Base-by-base conservation (phyloP, 2,329 filamentous ascomycete genomes). In the Drechmeria coniospora region DNA sequence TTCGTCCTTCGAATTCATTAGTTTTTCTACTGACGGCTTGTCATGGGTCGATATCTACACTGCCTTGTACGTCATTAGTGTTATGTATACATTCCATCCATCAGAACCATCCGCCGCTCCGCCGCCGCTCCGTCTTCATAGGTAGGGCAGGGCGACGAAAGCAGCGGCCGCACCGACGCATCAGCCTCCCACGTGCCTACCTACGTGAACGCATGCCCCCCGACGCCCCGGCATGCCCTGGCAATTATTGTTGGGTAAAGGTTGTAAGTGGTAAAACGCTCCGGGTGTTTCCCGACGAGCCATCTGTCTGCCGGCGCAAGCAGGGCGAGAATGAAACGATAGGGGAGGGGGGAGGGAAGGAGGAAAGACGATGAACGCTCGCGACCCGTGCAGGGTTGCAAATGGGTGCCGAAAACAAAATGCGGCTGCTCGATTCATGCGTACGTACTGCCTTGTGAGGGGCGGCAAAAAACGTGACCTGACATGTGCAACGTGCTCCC, bases 341-440 rank as follows among this genome's bases (percentile, higher is more conserved):
- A n/a, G n/a, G n/a, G n/a, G n/a, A n/a, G n/a, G n/a, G n/a, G n/a
- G n/a, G n/a, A n/a, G n/a, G n/a, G n/a, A 25, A 24, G 14, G 23
- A 16, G 13, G 4, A 23, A 21, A 5, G 20, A 15, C 4, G 14
- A 12, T 23, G 18, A 17, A 33, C 23, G 21, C 28, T 26, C 27
- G 20, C 27, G 7, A 25, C 25, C 27, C 17, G 21, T 21, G 21
- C 32, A 28, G 15, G 26, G n/a, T n/a, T n/a, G n/a, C n/a, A n/a
- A n/a, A n/a, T n/a, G n/a, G n/a, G n/a, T n/a, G n/a, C n/a, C n/a
- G n/a, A n/a, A n/a, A n/a, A n/a, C n/a, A n/a, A n/a, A n/a, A n/a
- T n/a, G n/a, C n/a, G n/a, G n/a, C n/a, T n/a, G n/a, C n/a, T 28
- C 21, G 21, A 28, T 34, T 28, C 23, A 27, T 31, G 26, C 16